phyloP scores from a whole-genome alignment of 2,329 filamentous ascomycete genomes.

The Furcasterigmium sp. region DNA sequence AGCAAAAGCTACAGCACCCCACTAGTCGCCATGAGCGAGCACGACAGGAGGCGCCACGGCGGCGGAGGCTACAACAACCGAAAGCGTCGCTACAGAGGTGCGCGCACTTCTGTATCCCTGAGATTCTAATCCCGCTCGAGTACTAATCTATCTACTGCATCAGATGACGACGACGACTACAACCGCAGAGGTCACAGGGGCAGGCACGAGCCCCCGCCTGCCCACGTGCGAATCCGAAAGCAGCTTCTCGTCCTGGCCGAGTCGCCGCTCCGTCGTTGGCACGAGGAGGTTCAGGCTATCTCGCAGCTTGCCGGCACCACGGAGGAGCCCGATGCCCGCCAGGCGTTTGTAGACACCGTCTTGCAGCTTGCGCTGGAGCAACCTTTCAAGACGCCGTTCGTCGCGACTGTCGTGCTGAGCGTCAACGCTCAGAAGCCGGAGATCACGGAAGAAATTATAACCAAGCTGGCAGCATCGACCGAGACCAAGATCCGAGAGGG shows the following conservation, averaged over 20 bases:
- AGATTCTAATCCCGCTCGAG: too few relatives aligned
- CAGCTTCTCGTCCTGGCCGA: constrained; percentile 79
- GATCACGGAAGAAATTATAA: constrained; percentile 66
- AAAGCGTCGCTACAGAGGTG: constrained; percentile 81
- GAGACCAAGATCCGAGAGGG: constrained; percentile 67
- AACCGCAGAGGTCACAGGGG: constrained; percentile 63
- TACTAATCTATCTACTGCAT: too few relatives aligned
- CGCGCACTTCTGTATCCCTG: constrained; percentile 5
- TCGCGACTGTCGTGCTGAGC: constrained; percentile 76
- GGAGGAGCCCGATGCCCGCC: constrained; percentile 75
- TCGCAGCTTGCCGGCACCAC: constrained; percentile 75
- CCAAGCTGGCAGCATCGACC: constrained; percentile 51
- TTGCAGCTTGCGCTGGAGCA: constrained; percentile 81
- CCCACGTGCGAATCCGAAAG: constrained; percentile 66
- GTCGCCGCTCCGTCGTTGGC: constrained; percentile 69
- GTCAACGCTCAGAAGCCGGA: constrained; percentile 75
- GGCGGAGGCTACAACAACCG: constrained; percentile 54
- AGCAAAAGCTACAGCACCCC: background rate
- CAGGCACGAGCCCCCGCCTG: constrained; percentile 65
- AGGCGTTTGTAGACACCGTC: constrained; percentile 66
- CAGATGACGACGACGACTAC: constrained; percentile 73
- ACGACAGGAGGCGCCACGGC: constrained; percentile 48
- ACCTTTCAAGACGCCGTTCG: constrained; percentile 95
- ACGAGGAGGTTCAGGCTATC: constrained; percentile 72
- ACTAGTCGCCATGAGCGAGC: constrained; percentile 42